Evolutionary conservation across 148 eudicot genomes (phyloP).

Genomic region (Euryodendron excelsum): DNA sequence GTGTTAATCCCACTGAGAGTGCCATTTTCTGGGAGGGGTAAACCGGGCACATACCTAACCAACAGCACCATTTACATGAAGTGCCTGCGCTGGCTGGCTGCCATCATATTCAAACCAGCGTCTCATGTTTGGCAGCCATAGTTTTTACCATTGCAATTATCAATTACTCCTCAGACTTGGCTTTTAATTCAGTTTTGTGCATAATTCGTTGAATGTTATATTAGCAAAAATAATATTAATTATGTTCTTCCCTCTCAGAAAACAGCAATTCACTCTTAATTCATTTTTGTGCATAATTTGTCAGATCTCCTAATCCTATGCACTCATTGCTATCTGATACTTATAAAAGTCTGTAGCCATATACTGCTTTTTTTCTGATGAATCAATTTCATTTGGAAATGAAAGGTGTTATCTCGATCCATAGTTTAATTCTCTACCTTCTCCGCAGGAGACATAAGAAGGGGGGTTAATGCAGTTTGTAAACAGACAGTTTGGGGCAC

Average conservation of each 20-base stretch:
- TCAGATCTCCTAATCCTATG: neutral
- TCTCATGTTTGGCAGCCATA: neutral
- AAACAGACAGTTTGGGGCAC: neutral
- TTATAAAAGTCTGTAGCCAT: neutral
- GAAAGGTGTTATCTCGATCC: neutral
- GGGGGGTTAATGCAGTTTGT: slow-evolving; percentile 19
- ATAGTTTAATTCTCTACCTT: neutral
- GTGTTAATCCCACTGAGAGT: neutral
- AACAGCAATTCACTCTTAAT: neutral
- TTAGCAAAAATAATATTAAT: neutral
- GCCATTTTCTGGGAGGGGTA: neutral
- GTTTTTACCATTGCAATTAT: neutral
- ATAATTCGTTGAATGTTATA: neutral
- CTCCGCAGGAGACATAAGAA: slow-evolving; percentile 29
- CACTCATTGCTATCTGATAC: neutral
- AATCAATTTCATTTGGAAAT: slow-evolving; percentile 1
- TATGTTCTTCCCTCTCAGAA: neutral
- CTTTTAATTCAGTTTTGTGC: neutral
- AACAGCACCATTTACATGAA: neutral
- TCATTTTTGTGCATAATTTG: neutral
- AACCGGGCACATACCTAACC: neutral
- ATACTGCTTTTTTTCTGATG: neutral
- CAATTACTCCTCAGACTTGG: neutral
- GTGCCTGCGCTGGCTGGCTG: too few relatives aligned
- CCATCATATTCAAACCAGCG: neutral